phyloP scores from a whole-genome alignment of 139 green algal species.

The Picochlorum sp. region DNA sequence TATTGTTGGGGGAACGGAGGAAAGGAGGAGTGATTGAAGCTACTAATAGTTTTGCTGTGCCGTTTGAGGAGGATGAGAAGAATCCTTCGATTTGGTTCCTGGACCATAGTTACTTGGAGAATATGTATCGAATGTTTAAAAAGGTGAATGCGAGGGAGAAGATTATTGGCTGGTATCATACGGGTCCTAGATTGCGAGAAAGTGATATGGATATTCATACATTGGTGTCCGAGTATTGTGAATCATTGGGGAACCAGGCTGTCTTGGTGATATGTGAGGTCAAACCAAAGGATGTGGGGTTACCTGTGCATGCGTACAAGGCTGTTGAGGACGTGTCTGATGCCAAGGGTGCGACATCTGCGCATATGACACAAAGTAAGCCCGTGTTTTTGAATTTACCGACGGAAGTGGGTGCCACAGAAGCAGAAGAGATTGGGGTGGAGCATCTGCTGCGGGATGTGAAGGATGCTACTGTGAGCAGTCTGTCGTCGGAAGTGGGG shows the following conservation, averaged over 20 bases:
- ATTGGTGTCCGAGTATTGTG: slow-evolving; percentile 68
- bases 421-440: slow-evolving; percentile 97
- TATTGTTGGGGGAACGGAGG: slow-evolving; percentile 81
- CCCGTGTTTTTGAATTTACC: slow-evolving; percentile 88
- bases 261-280: slow-evolving; percentile 96
- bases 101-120: slow-evolving; percentile 96
- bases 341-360: too few relatives aligned
- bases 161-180: slow-evolving; percentile 98
- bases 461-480: slow-evolving; percentile 84
- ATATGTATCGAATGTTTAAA: slow-evolving; percentile 98
- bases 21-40: slow-evolving; percentile 81
- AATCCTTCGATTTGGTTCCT: slow-evolving; percentile 97
- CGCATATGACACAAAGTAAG: slow-evolving; percentile 12
- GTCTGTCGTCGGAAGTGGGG: slow-evolving; percentile 51
- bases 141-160: slow-evolving; percentile 97
- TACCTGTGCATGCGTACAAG: slow-evolving; percentile 74
- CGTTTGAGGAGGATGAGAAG: slow-evolving; percentile 97
- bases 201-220: slow-evolving; percentile 91
- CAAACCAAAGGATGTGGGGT: slow-evolving; percentile 85
- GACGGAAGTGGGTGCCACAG: slow-evolving; percentile 90
- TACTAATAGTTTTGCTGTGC: slow-evolving; percentile 96
- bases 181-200: slow-evolving; percentile 83
- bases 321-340: slow-evolving; percentile 65
- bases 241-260: slow-evolving; percentile 39
- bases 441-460: slow-evolving; percentile 98